Base-by-base conservation (phyloP, 495 filamentous ascomycete species). In the Xylaria scruposa region DNA sequence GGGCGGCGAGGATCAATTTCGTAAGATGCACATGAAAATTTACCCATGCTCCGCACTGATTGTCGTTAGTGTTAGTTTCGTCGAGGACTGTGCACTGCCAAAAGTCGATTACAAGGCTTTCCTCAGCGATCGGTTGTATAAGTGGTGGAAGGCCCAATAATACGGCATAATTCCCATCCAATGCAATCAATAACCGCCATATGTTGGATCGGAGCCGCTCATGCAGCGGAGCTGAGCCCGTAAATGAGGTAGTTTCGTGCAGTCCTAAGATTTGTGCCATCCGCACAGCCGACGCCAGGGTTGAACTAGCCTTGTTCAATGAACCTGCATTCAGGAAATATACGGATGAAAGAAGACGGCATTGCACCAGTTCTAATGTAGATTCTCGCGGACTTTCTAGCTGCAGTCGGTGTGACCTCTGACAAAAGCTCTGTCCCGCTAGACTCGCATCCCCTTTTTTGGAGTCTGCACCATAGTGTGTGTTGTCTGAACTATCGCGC, bases 401-500 rank as follows among this genome's bases (percentile, higher is more conserved):
- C 15, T 54, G 51, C 24, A 54, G 51, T 29, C 51, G 24, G 51
- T 54, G 24, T 54, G 56, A 42, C 21, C 33, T 58, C 21, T 68
- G 38, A 29, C 42, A 68, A 21, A 68, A 56, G 21, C 66, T 40
- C 33, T 68, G 66, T 42, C 49, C 47, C 4, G 49, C 47, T 29
- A 68, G 66, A 44, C 47, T 58, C 19, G 49, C 29, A 29, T 54
- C 26, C 51, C 9, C 51, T 0, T 54, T 68, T 58, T 26, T 38
- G 9, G 33, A 56, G 29, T 44, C 58, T 38, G 26, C 49, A 13
- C 49, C 38, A n/a, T n/a, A 29, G 44, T 40, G 10, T 38, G 24
- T 58, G 49, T 19, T 56, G 26, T 68, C 31, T n/a, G 66, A 29
- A n/a, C 66, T 42, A 56, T 68, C 66, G 26, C 49, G 49, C 51